Evolutionary conservation across 2,329 filamentous ascomycete species (phyloP).

Genomic region (Paraphaeosphaeria sporulosa): DNA sequence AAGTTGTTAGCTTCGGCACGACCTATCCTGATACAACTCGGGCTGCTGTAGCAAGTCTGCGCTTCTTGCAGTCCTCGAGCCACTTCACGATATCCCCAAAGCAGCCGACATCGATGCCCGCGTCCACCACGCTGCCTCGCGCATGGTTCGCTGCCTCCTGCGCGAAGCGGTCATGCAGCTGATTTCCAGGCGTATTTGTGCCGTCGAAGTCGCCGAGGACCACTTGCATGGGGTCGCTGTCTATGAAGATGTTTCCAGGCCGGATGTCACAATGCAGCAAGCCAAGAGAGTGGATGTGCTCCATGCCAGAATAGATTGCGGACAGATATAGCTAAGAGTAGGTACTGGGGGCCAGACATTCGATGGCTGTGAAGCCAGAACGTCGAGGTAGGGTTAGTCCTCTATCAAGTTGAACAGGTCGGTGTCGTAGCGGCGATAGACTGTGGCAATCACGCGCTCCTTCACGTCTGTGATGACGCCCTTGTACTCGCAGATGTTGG

Average conservation of each 20-base stretch:
- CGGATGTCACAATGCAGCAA: slow-evolving; percentile 7
- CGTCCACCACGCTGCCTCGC: not conserved
- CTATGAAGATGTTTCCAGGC: slow-evolving; percentile 7
- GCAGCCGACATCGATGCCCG: not conserved
- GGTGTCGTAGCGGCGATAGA: not conserved
- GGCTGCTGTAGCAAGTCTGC: not conserved
- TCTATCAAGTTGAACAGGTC: not conserved
- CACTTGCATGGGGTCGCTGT: not conserved
- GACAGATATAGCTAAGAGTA: not conserved
- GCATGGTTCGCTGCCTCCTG: not conserved
- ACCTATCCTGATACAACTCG: not conserved
- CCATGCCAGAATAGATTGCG: not conserved
- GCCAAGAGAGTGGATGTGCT: not conserved
- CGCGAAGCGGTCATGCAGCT: not conserved
- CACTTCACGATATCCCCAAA: not conserved
- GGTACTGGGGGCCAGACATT: not conserved
- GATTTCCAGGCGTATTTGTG: not conserved
- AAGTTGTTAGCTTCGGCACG: not conserved
- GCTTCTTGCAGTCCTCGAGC: not conserved
- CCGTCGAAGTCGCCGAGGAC: slow-evolving; percentile 6
- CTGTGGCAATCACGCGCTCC: not conserved
- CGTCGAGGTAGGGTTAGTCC: not conserved
- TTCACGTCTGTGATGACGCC: not conserved
- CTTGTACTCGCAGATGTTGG: slow-evolving; percentile 2
- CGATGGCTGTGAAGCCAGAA: not conserved